Percentiles rank a stretch among this genome's conserved stretches.
Conservation (phyloP, 768 basidiomycete species). For the Lepiota brunneoincarnata region DNA sequence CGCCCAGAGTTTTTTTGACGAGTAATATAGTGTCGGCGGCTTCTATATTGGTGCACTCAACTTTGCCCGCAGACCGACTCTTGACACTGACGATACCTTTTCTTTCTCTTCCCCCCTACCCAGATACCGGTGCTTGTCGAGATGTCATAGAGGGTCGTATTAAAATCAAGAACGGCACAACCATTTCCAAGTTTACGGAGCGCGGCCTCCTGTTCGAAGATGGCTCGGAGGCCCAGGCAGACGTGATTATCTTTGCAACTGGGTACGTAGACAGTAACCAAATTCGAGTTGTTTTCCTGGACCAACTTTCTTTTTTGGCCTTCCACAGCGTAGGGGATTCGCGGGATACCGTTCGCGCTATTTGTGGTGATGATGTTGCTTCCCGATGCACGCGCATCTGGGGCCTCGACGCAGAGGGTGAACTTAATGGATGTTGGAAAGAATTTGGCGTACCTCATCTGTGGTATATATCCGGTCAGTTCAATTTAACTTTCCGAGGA, state of each 20-base stretch:
- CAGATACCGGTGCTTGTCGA: slow-evolving; percentile 58
- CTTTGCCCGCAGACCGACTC: not conserved
- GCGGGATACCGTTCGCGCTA: slow-evolving; percentile 29
- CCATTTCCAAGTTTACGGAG: slow-evolving; percentile 42
- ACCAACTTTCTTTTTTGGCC: slow-evolving; percentile 15
- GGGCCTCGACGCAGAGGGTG: slow-evolving; percentile 66
- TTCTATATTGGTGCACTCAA: slow-evolving; percentile 31
- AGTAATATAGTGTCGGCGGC: slow-evolving; percentile 23
- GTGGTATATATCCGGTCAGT: slow-evolving; percentile 57
- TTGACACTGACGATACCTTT: too few species aligned
- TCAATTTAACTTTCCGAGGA: not conserved
- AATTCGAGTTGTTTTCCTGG: not conserved
- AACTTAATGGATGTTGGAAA: slow-evolving; percentile 48
- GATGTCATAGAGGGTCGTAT: slow-evolving; percentile 66
- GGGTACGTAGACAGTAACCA: slow-evolving; percentile 35
- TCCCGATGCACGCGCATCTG: slow-evolving; percentile 47
- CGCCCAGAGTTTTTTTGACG: too few species aligned
- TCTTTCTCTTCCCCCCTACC: too few species aligned
- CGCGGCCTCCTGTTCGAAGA: slow-evolving; percentile 46
- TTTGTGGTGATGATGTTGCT: slow-evolving; percentile 46
- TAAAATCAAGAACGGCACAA: slow-evolving; percentile 62
- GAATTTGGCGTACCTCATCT: slow-evolving; percentile 50
- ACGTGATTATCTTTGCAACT: slow-evolving; percentile 58
- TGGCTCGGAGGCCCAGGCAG: slow-evolving; percentile 43
- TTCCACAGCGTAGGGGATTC: slow-evolving; percentile 43